Base-by-base conservation (phyloP, 2,329 filamentous ascomycete genomes). In the Rutstroemia sydowiana region DNA sequence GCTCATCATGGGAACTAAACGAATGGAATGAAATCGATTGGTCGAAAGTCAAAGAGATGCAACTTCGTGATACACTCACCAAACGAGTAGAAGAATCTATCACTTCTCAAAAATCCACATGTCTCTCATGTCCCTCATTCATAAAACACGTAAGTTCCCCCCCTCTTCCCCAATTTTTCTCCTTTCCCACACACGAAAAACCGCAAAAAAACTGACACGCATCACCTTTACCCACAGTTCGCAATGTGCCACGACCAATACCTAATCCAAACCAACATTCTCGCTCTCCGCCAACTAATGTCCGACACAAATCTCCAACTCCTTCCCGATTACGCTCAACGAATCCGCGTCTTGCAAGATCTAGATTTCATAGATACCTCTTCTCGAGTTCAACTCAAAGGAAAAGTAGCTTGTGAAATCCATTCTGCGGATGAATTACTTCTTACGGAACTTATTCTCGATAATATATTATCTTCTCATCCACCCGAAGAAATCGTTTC, bases 351-450 rank as follows among this genome's bases (percentile, higher is more conserved):
- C 0, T 77, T 98, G 42, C 91, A 88, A 66, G 91, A 97, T 60
- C 79, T 98, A 7, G 85, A 83, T 5, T 98, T 98, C 67, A 87
- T 98, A 60, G 93, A 98, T 63, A 83, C 87, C 3, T 82, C 85
- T 41, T 85, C 84, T 4, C 84, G 92, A 20, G 95, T 98, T 36
- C 88, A 95, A 71, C 79, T 98, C 57, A 98, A 98, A 71, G 93
- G 93, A 69, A 97, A 97, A 69, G 93, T 98, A 20, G 93, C 93
- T 4, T 98, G 93, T 71, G 93, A 98, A 23, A 92, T 98, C 55
- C 93, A 97, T 70, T 96, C 92, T 0, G 91, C 91, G 16, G 92
- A 97, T 66, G 93, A 98, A 69, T 79, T 98, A 0, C 92, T 98
- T 0, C 79, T 98, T 16, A 98, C 93, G 0, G 93, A 98, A 68